Evolutionary conservation across 2,329 filamentous ascomycete species (phyloP), one percentile per base, ranked within the genome.

Genomic region (Trichophyton simii): DNA sequence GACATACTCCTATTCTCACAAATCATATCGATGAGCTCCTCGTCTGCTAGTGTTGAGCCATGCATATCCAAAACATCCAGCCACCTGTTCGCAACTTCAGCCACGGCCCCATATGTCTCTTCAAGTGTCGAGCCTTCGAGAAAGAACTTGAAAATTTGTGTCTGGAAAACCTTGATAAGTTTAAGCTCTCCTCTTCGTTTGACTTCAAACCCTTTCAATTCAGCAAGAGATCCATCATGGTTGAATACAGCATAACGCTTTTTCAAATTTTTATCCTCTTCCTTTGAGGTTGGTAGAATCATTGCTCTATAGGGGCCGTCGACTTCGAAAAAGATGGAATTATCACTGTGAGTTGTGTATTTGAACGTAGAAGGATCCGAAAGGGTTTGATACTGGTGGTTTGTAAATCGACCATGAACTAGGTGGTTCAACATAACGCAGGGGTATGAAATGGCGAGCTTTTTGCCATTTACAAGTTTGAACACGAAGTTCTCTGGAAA

Each of bases 191-290:
- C 94, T 83, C 94, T 84, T 72, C 94, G 87, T 79, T 99, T 99
- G 66, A 99, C 86, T 70, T 99, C 94, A 70, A 99, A 99, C 4
- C 94, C 94, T 71, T 99, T 99, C 70, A 99, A 75, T 72, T 99
- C 94, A 13, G 94, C 94, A 59, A 99, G 80, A 73, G 87, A 95
- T 44, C 95, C 94, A 69, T 99, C 94, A 64, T 97, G 89, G 70
- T 99, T 99, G 82, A 99, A 99, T 3, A 99, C 94, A 46, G 95
- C 94, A 72, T 99, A 99, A 70, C 94, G 86, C 77, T 99, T 99
- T 79, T 99, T 99, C 82, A 99, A 80, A 75, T 99, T 99, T 79
- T 97, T 99, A 78, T 97, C 92, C 74, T 97, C 94, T 72, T 99
- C 94, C 72, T 99, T 97, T 0, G 92, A 97, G 0, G 94, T 97